phyloP scores from a whole-genome alignment of 2,329 filamentous ascomycete species.

The Beauveria sp. region DNA sequence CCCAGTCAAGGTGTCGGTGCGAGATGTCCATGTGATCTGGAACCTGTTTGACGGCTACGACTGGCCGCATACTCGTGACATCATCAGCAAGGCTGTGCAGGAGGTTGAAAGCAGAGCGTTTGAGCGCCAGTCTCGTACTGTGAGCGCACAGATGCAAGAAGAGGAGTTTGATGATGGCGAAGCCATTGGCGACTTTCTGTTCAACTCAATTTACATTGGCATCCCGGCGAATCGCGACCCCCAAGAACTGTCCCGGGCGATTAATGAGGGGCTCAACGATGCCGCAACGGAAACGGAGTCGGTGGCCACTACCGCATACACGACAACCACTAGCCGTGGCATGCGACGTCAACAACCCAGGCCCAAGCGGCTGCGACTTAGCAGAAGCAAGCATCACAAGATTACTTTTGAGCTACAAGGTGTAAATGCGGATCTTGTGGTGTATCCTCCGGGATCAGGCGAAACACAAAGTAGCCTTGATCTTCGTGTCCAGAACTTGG shows the following conservation, averaged over 20 bases:
- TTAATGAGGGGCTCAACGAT: slow-evolving; percentile 85
- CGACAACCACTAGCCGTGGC: slow-evolving; percentile 47
- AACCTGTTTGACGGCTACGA: slow-evolving; percentile 97
- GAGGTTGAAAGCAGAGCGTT: slow-evolving; percentile 78
- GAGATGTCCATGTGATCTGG: slow-evolving; percentile 92
- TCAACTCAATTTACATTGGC: slow-evolving; percentile 98
- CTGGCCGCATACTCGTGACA: slow-evolving; percentile 80
- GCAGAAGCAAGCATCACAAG: slow-evolving; percentile 85
- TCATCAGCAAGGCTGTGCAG: slow-evolving; percentile 80
- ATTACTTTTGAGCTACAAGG: slow-evolving; percentile 90
- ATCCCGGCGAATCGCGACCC: slow-evolving; percentile 83
- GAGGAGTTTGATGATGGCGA: slow-evolving; percentile 74
- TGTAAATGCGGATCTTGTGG: slow-evolving; percentile 72
- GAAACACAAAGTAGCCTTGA: slow-evolving; percentile 87
- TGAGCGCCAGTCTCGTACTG: slow-evolving; percentile 57
- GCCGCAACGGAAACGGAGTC: slow-evolving; percentile 83
- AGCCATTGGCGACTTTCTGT: slow-evolving; percentile 88
- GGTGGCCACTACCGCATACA: slow-evolving; percentile 67
- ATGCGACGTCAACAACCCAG: slow-evolving; percentile 33
- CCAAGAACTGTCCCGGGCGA: slow-evolving; percentile 69
- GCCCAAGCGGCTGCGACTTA: slow-evolving; percentile 62
- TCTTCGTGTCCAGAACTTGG: slow-evolving; percentile 71
- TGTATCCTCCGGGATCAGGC: slow-evolving; percentile 66
- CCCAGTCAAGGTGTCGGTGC: slow-evolving; percentile 69
- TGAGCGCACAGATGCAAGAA: slow-evolving; percentile 51